Percentiles rank a stretch among this genome's conserved stretches.
These are phyloP conservation scores for Pigoraptor vietnamica DNA, from an alignment of 78 protist species.

Conservation along the genomic window DNA sequence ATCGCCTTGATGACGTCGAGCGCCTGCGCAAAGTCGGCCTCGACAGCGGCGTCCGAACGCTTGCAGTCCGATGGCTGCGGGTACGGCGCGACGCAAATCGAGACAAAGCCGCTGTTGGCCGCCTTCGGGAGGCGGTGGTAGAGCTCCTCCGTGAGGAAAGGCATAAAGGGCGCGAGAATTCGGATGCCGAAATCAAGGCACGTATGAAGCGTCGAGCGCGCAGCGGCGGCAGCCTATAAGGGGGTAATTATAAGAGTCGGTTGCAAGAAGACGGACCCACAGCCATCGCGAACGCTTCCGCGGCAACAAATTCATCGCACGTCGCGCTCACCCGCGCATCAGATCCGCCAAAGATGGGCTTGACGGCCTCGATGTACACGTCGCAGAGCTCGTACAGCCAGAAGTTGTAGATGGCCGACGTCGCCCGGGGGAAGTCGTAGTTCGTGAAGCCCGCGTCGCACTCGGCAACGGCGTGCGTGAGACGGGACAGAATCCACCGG, in stretches of 20 bases:
- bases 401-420: conserved; percentile 63
- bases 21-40: neutral
- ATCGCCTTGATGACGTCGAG: neutral
- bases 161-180: conserved; percentile 95
- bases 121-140: conserved; percentile 51
- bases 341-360: conserved; percentile 40
- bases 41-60: neutral
- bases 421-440: conserved; percentile 66
- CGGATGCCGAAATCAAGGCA: conserved; percentile 16
- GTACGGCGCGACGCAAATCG: neutral
- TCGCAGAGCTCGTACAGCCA: conserved; percentile 76
- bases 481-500: conserved; percentile 86
- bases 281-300: too few relatives aligned
- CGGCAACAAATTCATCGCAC: too few relatives aligned
- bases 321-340: neutral
- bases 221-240: conserved; percentile 9
- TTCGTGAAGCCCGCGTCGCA: conserved; percentile 28
- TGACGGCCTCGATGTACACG: conserved; percentile 78
- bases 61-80: neutral
- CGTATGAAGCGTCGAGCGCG: neutral
- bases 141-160: conserved; percentile 95
- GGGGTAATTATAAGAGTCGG: too few relatives aligned
- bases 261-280: too few relatives aligned
- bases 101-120: neutral
- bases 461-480: conserved; percentile 38